A percentile compares a stretch with the other conserved stretches of the same genome.
phyloP scores from a whole-genome alignment of 1,139 yeast genomes.

The Pichia sp. region DNA sequence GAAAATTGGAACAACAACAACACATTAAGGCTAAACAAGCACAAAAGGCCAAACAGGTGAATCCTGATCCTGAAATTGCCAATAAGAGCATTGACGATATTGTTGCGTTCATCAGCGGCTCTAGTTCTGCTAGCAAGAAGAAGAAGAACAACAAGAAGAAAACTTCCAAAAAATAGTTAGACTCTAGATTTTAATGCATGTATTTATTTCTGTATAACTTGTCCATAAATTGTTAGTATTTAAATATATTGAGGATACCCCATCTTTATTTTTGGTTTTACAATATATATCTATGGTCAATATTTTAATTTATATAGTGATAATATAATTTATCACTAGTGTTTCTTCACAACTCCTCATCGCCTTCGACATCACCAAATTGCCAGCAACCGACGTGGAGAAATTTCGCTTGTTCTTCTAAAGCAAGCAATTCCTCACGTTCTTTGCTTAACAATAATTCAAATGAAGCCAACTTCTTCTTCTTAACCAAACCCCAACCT shows the following conservation, averaged over 20 bases:
- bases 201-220: conserved; percentile 8
- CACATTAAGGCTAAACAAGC: conserved; percentile 22
- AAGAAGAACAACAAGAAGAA: conserved; percentile 31
- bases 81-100: conserved; percentile 64
- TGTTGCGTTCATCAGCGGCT: conserved; percentile 60
- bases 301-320: background rate
- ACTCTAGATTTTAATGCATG: background rate
- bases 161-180: conserved; percentile 26
- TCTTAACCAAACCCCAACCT: conserved; percentile 64
- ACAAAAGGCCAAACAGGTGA: conserved; percentile 33
- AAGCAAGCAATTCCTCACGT: conserved; percentile 39
- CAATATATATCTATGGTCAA: background rate
- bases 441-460: conserved; percentile 37
- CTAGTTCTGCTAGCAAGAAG: conserved; percentile 28
- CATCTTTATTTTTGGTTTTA: background rate
- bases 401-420: conserved; percentile 47
- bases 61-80: conserved; percentile 52
- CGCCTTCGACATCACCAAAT: conserved; percentile 69
- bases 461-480: conserved; percentile 33
- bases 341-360: conserved; percentile 37
- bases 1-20: conserved; percentile 31
- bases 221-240: conserved; percentile 9
- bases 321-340: background rate
- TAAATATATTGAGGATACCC: background rate
- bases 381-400: conserved; percentile 72